phyloP scores from a whole-genome alignment of 129 eudicot genomes.

The Heracleum sosnowskyi region DNA sequence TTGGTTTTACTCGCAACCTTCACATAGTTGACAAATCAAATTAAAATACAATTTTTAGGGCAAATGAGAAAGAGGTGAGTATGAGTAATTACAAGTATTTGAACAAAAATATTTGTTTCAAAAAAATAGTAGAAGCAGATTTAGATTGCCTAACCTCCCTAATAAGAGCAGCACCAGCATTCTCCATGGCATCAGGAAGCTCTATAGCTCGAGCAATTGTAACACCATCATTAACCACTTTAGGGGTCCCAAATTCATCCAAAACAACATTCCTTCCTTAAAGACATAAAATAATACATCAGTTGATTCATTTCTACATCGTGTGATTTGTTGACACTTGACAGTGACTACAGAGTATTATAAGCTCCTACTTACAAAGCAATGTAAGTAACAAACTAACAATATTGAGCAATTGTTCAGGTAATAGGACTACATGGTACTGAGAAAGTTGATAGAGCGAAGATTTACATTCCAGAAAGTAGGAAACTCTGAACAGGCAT shows the following conservation, averaged over 20 bases:
- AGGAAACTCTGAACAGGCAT: too few species aligned
- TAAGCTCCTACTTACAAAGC: background rate
- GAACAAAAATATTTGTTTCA: background rate
- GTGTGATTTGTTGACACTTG: background rate
- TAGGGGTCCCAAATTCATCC: constrained; percentile 53
- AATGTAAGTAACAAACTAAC: background rate
- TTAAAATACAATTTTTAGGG: too few species aligned
- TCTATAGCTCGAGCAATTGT: constrained; percentile 65
- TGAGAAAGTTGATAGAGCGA: too few species aligned
- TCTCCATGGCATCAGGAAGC: constrained; percentile 60
- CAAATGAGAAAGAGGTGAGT: background rate
- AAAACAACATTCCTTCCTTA: constrained; percentile 55
- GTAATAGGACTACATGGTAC: too few species aligned
- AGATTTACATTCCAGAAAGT: too few species aligned
- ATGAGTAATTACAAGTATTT: background rate
- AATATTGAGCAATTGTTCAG: background rate
- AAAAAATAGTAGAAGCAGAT: background rate
- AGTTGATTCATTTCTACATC: background rate
- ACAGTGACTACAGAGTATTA: background rate
- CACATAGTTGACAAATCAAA: constrained; percentile 6
- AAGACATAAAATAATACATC: background rate
- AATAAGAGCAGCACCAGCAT: constrained; percentile 62
- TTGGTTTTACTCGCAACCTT: constrained; percentile 75
- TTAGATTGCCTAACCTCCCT: constrained; percentile 38
- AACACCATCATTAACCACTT: constrained; percentile 62